A percentile compares a stretch with the other conserved stretches of the same genome.
phyloP scores from a whole-genome alignment of 345 rosid genomes.

The Stellera chamaejasme region DNA sequence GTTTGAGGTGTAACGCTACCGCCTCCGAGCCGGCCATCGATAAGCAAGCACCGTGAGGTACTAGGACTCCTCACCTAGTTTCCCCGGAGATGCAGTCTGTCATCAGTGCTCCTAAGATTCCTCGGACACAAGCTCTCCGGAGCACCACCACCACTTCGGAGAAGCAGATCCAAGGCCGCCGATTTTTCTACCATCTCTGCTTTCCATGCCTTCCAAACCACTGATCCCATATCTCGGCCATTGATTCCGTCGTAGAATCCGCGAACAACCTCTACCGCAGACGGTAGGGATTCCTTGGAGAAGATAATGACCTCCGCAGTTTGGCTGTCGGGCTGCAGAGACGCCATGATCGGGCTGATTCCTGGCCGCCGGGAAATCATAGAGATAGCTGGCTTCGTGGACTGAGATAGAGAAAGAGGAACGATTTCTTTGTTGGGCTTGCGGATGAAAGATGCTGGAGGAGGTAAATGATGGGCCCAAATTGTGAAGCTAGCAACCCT shows the following conservation, averaged over 20 bases:
- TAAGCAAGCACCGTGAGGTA: conserved; percentile 63
- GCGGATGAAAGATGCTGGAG: too few species aligned
- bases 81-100: conserved; percentile 82
- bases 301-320: conserved; percentile 18
- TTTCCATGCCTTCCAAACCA: too few species aligned
- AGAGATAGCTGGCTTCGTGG: too few species aligned
- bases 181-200: too few species aligned
- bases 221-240: conserved; percentile 52
- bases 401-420: too few species aligned
- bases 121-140: conserved; percentile 89
- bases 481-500: too few species aligned
- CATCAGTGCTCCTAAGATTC: conserved; percentile 67
- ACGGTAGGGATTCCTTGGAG: conserved; percentile 1
- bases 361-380: conserved; percentile 1
- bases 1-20: conserved; percentile 42
- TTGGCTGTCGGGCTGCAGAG: conserved; percentile 26
- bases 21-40: conserved; percentile 49
- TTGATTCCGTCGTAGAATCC: conserved; percentile 63
- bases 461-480: too few species aligned
- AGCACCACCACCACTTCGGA: too few species aligned
- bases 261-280: conserved; percentile 47
- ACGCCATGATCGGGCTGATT: conserved; percentile 5
- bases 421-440: too few species aligned
- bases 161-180: too few species aligned
- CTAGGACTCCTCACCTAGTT: conserved; percentile 76